Evolutionary conservation across 2,329 filamentous ascomycete species (phyloP).

Genomic region (Trichophyton mentagrophytes): DNA sequence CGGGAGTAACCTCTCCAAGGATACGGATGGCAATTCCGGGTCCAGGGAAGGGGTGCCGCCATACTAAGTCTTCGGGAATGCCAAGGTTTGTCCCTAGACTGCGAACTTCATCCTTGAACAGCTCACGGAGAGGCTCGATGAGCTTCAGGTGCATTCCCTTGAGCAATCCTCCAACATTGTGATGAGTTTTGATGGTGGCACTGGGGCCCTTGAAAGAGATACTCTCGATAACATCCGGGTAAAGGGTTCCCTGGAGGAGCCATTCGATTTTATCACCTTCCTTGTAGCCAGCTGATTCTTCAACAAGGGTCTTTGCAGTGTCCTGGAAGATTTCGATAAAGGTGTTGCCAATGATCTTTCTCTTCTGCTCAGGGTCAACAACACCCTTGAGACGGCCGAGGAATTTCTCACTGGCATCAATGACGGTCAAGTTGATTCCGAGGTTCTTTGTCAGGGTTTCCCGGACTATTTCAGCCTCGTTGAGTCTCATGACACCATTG

Average conservation of each 20-base stretch:
- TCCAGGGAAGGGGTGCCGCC: slow-evolving; percentile 64
- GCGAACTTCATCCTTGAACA: slow-evolving; percentile 71
- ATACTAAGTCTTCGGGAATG: slow-evolving; percentile 63
- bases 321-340: slow-evolving; percentile 77
- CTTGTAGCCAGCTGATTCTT: slow-evolving; percentile 52
- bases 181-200: slow-evolving; percentile 59
- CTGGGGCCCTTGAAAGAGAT: slow-evolving; percentile 62
- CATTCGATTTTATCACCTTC: slow-evolving; percentile 67
- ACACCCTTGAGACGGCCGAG: slow-evolving; percentile 64
- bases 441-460: slow-evolving; percentile 65
- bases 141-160: slow-evolving; percentile 36
- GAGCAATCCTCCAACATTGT: slow-evolving; percentile 55
- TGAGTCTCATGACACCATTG: slow-evolving; percentile 71
- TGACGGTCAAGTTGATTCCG: slow-evolving; percentile 79
- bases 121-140: slow-evolving; percentile 61
- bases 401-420: slow-evolving; percentile 68
- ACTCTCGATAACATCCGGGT: slow-evolving; percentile 57
- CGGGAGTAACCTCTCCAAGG: slow-evolving; percentile 64
- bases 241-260: slow-evolving; percentile 78
- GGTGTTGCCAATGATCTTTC: slow-evolving; percentile 69
- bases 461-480: slow-evolving; percentile 74
- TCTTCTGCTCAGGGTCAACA: slow-evolving; percentile 69
- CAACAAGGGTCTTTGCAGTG: slow-evolving; percentile 62
- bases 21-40: slow-evolving; percentile 62
- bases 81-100: slow-evolving; percentile 52